Evolutionary conservation across 1,284 basidiomycete species (phyloP).

Genomic region (Papiliotrema nemorosa): DNA sequence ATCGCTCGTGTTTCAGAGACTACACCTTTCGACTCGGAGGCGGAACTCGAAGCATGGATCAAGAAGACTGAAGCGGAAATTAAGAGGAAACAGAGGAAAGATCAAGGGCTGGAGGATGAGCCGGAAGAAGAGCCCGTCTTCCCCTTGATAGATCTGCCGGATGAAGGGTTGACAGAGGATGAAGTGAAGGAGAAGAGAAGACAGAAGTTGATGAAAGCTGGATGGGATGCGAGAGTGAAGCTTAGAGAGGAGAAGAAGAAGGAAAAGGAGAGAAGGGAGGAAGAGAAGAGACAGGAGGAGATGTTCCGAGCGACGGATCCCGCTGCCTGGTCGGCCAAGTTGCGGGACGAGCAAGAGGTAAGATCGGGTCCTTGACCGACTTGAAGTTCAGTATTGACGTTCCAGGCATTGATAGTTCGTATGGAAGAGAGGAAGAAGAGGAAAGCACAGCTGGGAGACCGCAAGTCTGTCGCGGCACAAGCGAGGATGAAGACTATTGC

Average conservation of each 20-base stretch:
- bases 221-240: conserved; percentile 85
- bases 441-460: conserved; percentile 77
- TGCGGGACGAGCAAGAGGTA: conserved; percentile 76
- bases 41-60: conserved; percentile 65
- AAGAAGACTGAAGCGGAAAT: conserved; percentile 68
- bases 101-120: conserved; percentile 58
- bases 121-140: conserved; percentile 75
- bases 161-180: conserved; percentile 91
- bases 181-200: conserved; percentile 90
- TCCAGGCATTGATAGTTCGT: conserved; percentile 68
- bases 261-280: conserved; percentile 67
- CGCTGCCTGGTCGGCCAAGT: conserved; percentile 64
- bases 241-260: conserved; percentile 83
- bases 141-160: conserved; percentile 84
- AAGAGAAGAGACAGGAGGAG: conserved; percentile 69
- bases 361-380: conserved; percentile 19
- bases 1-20: conserved; percentile 52
- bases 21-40: conserved; percentile 68
- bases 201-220: conserved; percentile 89
- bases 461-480: conserved; percentile 93
- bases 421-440: conserved; percentile 81
- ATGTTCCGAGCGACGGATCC: conserved; percentile 72
- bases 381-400: neutral
- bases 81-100: conserved; percentile 69
- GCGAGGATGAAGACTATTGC: conserved; percentile 97